Evolutionary conservation across 2,329 filamentous ascomycete genomes (phyloP).

Genomic region (Lecanicillium sp.): DNA sequence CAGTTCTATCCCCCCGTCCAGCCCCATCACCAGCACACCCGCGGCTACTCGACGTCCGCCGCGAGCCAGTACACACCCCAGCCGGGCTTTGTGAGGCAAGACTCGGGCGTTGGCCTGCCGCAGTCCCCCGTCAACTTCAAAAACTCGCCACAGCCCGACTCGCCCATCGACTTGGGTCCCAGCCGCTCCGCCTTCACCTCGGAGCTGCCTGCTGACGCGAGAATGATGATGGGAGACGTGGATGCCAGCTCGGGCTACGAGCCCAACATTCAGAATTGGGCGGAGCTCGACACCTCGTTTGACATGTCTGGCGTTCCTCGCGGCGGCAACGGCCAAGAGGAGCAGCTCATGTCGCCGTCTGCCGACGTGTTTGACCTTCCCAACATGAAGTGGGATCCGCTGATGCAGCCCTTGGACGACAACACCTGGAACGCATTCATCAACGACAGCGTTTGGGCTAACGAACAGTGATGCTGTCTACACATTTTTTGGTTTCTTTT

Average conservation of each 20-base stretch:
- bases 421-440: conserved; percentile 26
- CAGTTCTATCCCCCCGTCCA: not conserved
- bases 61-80: not conserved
- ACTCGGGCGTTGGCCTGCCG: conserved; percentile 2
- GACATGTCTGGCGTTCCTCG: not conserved
- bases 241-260: conserved; percentile 24
- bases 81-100: not conserved
- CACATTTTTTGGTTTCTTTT: not conserved
- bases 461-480: not conserved
- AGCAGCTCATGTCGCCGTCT: conserved; percentile 2
- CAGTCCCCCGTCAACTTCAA: not conserved
- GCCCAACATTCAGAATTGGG: conserved; percentile 14
- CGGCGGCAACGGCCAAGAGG: not conserved
- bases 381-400: conserved; percentile 15
- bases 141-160: conserved; percentile 14
- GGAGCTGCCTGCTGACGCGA: conserved; percentile 36
- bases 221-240: conserved; percentile 32
- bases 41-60: not conserved
- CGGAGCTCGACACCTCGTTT: conserved; percentile 10
- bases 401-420: conserved; percentile 21
- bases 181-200: conserved; percentile 34
- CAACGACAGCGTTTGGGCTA: conserved; percentile 23
- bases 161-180: conserved; percentile 18
- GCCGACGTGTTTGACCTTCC: not conserved
- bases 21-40: not conserved